These are phyloP conservation scores for Wickerhamomyces sp. DNA, from an alignment of 1,139 yeast species.

Conservation along the genomic window DNA sequence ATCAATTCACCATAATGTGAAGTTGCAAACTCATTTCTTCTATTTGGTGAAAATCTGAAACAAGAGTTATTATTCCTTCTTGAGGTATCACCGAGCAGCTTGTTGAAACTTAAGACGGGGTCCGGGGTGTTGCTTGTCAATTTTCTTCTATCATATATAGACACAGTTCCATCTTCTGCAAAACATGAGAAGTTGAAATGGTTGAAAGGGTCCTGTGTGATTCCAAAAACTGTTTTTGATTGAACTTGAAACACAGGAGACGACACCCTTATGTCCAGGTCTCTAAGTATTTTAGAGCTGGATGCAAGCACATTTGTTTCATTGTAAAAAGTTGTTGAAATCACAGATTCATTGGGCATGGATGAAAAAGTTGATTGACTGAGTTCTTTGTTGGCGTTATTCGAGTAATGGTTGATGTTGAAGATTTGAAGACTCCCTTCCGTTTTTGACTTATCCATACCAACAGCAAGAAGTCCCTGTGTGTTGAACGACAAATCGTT, in stretches of 20 bases:
- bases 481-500: constrained; percentile 69
- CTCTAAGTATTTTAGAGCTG: constrained; percentile 72
- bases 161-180: constrained; percentile 80
- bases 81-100: constrained; percentile 60
- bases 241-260: constrained; percentile 72
- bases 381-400: constrained; percentile 35
- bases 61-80: constrained; percentile 60
- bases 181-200: constrained; percentile 65
- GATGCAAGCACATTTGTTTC: constrained; percentile 66
- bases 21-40: constrained; percentile 74
- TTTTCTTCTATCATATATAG: constrained; percentile 84
- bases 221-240: constrained; percentile 66
- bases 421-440: constrained; percentile 78
- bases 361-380: constrained; percentile 56
- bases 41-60: constrained; percentile 64
- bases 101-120: constrained; percentile 64
- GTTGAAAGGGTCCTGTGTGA: constrained; percentile 65
- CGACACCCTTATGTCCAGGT: constrained; percentile 69
- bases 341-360: constrained; percentile 70
- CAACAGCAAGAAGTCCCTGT: constrained; percentile 66
- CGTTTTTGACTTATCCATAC: constrained; percentile 68
- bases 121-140: constrained; percentile 35
- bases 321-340: constrained; percentile 65
- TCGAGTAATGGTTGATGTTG: constrained; percentile 64
- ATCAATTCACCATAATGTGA: constrained; percentile 74